Conservation (phyloP, 257 asterid species). For the Solanum habrochaites region DNA sequence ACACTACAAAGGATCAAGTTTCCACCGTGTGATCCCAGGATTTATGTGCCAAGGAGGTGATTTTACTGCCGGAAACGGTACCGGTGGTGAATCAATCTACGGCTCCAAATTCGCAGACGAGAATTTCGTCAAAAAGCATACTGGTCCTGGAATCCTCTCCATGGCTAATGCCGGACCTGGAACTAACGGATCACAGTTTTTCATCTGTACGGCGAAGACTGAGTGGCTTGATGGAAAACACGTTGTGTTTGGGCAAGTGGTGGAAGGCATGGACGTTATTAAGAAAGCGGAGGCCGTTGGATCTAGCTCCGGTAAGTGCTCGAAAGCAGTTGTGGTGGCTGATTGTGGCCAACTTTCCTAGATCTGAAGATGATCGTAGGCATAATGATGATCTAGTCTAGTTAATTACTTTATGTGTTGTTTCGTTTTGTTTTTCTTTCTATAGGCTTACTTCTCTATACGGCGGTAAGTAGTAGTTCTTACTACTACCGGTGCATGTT, state of each 20-base stretch:
- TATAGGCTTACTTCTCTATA: background rate
- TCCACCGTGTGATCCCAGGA: constrained; percentile 54
- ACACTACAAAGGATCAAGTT: constrained; percentile 48
- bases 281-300: constrained; percentile 43
- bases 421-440: background rate
- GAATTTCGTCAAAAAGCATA: constrained; percentile 52
- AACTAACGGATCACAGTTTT: constrained; percentile 65
- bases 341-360: constrained; percentile 50
- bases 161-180: constrained; percentile 67
- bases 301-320: constrained; percentile 21
- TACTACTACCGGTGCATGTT: background rate
- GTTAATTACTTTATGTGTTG: background rate
- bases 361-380: background rate
- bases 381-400: background rate
- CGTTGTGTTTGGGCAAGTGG: constrained; percentile 60
- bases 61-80: constrained; percentile 61
- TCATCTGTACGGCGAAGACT: constrained; percentile 44
- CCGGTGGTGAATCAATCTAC: constrained; percentile 75
- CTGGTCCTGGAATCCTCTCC: constrained; percentile 53
- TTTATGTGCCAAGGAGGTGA: constrained; percentile 75
- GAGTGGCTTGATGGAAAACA: constrained; percentile 71
- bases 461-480: background rate
- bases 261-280: constrained; percentile 45
- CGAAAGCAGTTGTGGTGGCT: constrained; percentile 33
- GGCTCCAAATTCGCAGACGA: constrained; percentile 53